phyloP scores from a whole-genome alignment of 495 filamentous ascomycete genomes.

The Penicillium lagena region DNA sequence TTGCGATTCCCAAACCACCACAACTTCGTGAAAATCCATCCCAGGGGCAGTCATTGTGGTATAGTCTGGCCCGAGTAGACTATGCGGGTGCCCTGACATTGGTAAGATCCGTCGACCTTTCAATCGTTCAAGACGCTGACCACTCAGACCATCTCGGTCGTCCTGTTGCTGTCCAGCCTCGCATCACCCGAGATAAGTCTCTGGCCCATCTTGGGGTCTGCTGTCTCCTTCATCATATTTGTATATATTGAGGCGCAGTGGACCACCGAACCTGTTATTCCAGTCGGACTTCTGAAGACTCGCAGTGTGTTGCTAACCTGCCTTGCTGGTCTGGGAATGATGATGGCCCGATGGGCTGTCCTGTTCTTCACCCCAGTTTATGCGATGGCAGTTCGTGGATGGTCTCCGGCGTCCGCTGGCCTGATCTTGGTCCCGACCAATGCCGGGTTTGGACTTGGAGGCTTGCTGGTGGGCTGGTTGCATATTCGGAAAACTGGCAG shows the following conservation, averaged over 20 bases:
- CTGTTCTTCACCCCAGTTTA: constrained; percentile 73
- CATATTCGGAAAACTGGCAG: constrained; percentile 62
- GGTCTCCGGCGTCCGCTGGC: constrained; percentile 59
- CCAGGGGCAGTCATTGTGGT: constrained; percentile 17
- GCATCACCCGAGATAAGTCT: constrained; percentile 49
- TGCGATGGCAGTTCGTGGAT: constrained; percentile 61
- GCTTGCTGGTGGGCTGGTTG: constrained; percentile 59
- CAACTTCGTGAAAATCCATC: constrained; percentile 19
- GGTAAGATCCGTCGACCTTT: constrained; percentile 27
- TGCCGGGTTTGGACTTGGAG: constrained; percentile 63
- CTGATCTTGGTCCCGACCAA: constrained; percentile 72
- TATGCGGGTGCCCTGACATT: constrained; percentile 60
- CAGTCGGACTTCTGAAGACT: constrained; percentile 53
- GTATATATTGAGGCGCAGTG: constrained; percentile 51
- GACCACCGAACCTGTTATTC: constrained; percentile 62
- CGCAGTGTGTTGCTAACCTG: constrained; percentile 62
- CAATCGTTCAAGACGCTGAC: constrained; percentile 3
- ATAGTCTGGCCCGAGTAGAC: constrained; percentile 57
- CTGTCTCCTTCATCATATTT: constrained; percentile 48
- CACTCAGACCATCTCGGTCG: constrained; percentile 42
- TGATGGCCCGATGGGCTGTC: constrained; percentile 72
- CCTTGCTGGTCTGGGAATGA: constrained; percentile 59
- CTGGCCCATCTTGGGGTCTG: constrained; percentile 51
- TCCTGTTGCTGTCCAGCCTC: constrained; percentile 61
- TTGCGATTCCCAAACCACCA: constrained; percentile 44